Percentiles rank a stretch among this genome's conserved stretches.
Evolutionary conservation across 2,329 filamentous ascomycete species (phyloP).

Genomic region (Orbilia oligospora): DNA sequence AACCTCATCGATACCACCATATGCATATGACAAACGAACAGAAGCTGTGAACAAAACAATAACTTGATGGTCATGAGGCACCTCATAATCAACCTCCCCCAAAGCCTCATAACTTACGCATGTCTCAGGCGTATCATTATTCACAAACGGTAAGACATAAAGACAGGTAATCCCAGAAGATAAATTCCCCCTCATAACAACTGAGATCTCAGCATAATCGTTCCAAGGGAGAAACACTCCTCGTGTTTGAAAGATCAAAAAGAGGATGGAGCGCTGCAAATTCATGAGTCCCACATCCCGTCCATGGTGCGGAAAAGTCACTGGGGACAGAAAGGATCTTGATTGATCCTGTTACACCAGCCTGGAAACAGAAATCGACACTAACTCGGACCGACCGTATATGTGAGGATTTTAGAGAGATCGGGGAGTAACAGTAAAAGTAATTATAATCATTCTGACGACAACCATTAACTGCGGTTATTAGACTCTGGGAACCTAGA

Average conservation of each 20-base stretch:
- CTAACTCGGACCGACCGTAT: neutral
- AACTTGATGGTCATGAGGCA: neutral
- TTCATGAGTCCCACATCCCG: neutral
- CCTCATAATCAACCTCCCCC: neutral
- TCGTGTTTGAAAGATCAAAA: neutral
- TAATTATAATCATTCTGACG: neutral
- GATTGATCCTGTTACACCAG: neutral
- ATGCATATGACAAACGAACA: too few relatives aligned
- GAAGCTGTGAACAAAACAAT: neutral
- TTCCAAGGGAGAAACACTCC: neutral
- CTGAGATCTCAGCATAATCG: neutral
- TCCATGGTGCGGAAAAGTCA: neutral
- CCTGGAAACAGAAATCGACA: neutral
- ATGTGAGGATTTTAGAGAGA: neutral
- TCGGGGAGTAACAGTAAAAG: neutral
- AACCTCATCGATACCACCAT: too few relatives aligned
- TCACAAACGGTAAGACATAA: neutral
- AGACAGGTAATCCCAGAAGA: conserved; percentile 8
- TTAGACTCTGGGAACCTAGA: conserved; percentile 1
- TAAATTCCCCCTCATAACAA: conserved; percentile 10
- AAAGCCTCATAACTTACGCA: neutral
- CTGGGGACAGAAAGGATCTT: conserved; percentile 9
- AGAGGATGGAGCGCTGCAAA: neutral
- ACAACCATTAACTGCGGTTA: neutral
- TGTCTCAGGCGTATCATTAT: neutral